Percentiles rank a stretch among this genome's conserved stretches.
Evolutionary conservation across 768 basidiomycete species (phyloP).

Genomic region (Kwoniella dendrophila): DNA sequence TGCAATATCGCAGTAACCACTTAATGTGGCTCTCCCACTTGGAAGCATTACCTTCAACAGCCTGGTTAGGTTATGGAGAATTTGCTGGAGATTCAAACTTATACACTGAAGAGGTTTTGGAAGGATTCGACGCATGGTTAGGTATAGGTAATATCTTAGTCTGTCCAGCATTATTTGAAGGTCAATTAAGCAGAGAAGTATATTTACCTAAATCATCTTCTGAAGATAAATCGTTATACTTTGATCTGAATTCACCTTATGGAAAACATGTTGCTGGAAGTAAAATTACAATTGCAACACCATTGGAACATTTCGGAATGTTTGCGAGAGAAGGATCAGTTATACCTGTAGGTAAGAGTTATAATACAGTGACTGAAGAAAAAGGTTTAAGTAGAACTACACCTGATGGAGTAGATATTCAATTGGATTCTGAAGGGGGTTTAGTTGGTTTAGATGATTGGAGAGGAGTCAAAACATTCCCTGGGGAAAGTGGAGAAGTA

Average conservation of each 20-base stretch:
- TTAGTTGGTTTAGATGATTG: slow-evolving; percentile 55
- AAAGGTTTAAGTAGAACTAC: slow-evolving; percentile 43
- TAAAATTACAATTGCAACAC: slow-evolving; percentile 40
- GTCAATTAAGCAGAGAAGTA: slow-evolving; percentile 40
- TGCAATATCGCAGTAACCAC: slow-evolving; percentile 32
- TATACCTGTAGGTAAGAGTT: slow-evolving; percentile 50
- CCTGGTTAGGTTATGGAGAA: slow-evolving; percentile 45
- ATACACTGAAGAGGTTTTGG: slow-evolving; percentile 45
- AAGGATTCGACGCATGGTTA: slow-evolving; percentile 55
- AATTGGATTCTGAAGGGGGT: slow-evolving; percentile 44
- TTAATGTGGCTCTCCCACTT: slow-evolving; percentile 51
- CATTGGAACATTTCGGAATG: slow-evolving; percentile 50
- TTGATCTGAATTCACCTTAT: slow-evolving; percentile 41
- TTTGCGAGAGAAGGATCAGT: slow-evolving; percentile 53
- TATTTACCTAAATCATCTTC: slow-evolving; percentile 50
- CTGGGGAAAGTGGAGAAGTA: slow-evolving; percentile 24
- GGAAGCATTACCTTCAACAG: slow-evolving; percentile 46
- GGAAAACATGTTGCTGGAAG: slow-evolving; percentile 37
- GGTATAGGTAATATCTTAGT: slow-evolving; percentile 51
- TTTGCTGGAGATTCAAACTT: slow-evolving; percentile 50
- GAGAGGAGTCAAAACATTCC: slow-evolving; percentile 54
- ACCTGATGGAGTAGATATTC: slow-evolving; percentile 45
- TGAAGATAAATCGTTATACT: slow-evolving; percentile 44
- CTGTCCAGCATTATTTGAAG: slow-evolving; percentile 46
- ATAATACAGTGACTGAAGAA: slow-evolving; percentile 48